Conservation (phyloP, 176 grass and related monocot genomes). For the Carex kokanica region DNA sequence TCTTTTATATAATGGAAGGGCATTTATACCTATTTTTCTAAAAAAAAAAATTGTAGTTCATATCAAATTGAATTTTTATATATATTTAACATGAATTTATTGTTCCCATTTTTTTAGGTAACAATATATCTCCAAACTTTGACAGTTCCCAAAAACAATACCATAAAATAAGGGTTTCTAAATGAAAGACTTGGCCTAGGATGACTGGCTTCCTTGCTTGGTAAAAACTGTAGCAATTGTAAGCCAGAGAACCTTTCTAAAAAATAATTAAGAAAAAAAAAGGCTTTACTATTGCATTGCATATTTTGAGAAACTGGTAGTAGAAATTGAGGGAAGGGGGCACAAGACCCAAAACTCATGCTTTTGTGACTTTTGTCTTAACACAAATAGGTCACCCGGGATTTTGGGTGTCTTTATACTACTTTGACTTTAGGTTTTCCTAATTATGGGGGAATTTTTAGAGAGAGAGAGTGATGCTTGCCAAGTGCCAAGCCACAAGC, state of each 20-base stretch:
- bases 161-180: not conserved
- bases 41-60: no score
- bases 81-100: no score
- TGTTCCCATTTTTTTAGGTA: no score
- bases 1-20: no score
- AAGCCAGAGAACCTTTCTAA: not conserved
- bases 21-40: no score
- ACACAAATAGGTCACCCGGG: conserved; percentile 46
- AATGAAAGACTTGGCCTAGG: not conserved
- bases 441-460: conserved; percentile 13
- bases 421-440: conserved; percentile 42
- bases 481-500: conserved; percentile 12
- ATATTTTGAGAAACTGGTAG: conserved; percentile 14
- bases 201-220: not conserved
- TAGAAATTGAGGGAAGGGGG: conserved; percentile 23
- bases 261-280: not conserved
- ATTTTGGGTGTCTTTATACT: conserved; percentile 55
- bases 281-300: not conserved
- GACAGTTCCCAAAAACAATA: not conserved
- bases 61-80: no score
- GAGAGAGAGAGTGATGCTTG: conserved; percentile 1
- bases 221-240: not conserved
- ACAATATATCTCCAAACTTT: no score
- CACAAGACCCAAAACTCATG: conserved; percentile 34
- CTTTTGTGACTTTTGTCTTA: conserved; percentile 52